Base-by-base conservation (phyloP, 306 rosid species). In the Trichosanthes cucumerina region DNA sequence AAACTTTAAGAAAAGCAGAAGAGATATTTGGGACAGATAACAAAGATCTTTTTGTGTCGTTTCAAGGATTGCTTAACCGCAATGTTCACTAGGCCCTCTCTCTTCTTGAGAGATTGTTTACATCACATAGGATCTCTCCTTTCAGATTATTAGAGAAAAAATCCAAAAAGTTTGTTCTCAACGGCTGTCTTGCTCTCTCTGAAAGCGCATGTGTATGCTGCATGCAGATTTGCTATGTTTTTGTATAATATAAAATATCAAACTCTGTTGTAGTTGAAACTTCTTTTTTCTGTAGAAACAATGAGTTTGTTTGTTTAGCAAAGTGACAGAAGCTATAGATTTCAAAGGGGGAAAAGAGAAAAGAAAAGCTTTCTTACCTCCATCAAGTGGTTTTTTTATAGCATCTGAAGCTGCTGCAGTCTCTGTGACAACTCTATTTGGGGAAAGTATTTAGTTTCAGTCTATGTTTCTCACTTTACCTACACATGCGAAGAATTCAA, bases 11-110 rank as follows among this genome's bases (percentile, higher is more conserved):
- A 85, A 96, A 92, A 89, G 98, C 99, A 66, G 99, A 92, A 80
- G 98, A 92, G 77, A 92, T 96, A 88, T 96, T 96, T 72, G 99
- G 99, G 81, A 86, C 88, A 31, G 99, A 92, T 79, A 96, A 96
- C 91, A 93, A 91, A 87, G 98, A 96, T 81, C 97, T 96, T 56
- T 96, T 86, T 82, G 81, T 89, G 64, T 89, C 92, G 78, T 96
- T 96, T 82, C 99, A 96, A 86, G 98, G 97, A 81, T 82, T 96
- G 87, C 93, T 96, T 68, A 91, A 82, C 79, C 96, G 98, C 72
- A 96, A 91, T 77, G 82, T 83, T 66, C 97, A 86, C 71, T 89
- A 91, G 87, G 41, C 74, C 74, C 79, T 59, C 41, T 81, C 82
- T 78, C 83, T 86, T 54, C 84, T 33, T 74, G 77, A 78, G 77